Percentiles rank a stretch among this genome's conserved stretches.
Conservation (phyloP, 2,329 filamentous ascomycete genomes). For the Sporothrix protearum region DNA sequence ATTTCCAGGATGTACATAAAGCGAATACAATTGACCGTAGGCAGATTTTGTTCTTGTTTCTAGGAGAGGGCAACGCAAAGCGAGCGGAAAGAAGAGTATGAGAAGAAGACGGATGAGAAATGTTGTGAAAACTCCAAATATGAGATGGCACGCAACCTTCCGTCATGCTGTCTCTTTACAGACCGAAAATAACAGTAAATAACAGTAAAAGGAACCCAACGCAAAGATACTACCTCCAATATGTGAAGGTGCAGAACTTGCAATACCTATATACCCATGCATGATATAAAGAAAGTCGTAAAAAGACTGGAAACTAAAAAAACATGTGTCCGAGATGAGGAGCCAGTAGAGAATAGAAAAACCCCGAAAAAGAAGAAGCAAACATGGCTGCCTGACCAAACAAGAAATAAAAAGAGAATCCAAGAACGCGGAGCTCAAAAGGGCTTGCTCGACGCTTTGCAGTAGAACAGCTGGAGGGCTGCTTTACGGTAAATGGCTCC, state of each 20-base stretch:
- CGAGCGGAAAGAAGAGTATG: background rate
- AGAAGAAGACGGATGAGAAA: background rate
- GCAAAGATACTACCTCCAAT: background rate
- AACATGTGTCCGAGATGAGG: background rate
- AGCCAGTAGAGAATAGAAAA: background rate
- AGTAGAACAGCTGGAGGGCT: too few relatives aligned
- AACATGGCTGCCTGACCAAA: background rate
- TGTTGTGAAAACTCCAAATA: background rate
- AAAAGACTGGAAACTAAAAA: background rate
- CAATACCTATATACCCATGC: background rate
- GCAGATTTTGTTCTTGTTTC: background rate
- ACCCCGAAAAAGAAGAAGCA: background rate
- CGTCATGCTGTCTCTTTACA: background rate
- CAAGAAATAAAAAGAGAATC: background rate
- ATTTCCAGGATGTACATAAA: background rate
- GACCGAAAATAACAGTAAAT: background rate
- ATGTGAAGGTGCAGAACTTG: background rate
- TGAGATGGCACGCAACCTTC: background rate
- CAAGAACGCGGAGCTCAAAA: too few relatives aligned
- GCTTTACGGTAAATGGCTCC: too few relatives aligned
- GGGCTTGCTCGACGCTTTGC: too few relatives aligned
- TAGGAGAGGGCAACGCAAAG: background rate
- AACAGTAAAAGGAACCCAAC: background rate
- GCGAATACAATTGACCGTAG: background rate
- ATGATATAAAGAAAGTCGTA: background rate